Base-by-base conservation (phyloP, 2,329 filamentous ascomycete genomes). In the Fusarium brachygibbosum region DNA sequence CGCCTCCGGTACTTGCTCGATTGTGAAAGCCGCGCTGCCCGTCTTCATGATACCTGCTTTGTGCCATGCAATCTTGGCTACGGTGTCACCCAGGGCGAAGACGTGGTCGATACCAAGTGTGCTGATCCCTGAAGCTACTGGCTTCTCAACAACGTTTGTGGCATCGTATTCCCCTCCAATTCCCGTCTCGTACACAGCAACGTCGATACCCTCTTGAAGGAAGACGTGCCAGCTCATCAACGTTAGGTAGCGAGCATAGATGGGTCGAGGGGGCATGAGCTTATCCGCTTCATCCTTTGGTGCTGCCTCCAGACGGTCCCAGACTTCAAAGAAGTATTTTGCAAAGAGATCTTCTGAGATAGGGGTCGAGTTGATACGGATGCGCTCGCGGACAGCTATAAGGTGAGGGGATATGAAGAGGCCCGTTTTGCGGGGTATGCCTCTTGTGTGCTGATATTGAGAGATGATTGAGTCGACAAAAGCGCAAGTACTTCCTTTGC, bases 401-500 rank as follows among this genome's bases (percentile, higher is more conserved):
- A 92, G 84, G 75, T 92, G 89, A 4, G 90, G 90, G 28, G 89
- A 91, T 32, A 87, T 92, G 80, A 90, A 91, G 32, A 92, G 84
- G 14, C 90, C 90, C 38, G 87, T 83, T 69, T 83, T 86, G 54
- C 66, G 75, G 29, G 83, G 83, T 2, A 72, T 69, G 28, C 71
- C 58, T 55, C 72, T 68, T 21, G 69, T 69, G 45, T 73, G 74
- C 19, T 82, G 82, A 72, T 88, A 85, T 53, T 82, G 82, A 17
- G 82, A 79, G 44, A 93, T 84, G 64, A 93, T 88, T 10, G 87
- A 87, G 65, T 88, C 84, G 59, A 88, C 83, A 68, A 90, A 92
- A 38, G 90, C 90, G 74, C 90, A 93, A 2, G 90, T 91, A 73
- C 87, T 90, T 29, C 91, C 91, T 78, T 93, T 93, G 7, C 91